Conservation (phyloP, 176 grass and related monocot species). For the Carex parvula region DNA sequence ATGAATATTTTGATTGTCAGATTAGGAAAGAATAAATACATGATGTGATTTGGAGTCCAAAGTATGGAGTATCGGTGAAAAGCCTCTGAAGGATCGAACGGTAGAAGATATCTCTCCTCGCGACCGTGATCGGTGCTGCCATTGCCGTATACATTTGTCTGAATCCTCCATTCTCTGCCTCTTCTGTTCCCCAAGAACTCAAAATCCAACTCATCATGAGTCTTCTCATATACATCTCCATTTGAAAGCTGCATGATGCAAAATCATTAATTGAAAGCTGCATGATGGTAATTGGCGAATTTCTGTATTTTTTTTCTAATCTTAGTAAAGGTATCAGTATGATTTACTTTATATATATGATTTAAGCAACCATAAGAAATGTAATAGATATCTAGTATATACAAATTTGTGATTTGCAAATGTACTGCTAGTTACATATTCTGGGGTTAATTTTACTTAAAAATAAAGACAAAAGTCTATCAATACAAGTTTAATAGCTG, state of each 20-base stretch:
- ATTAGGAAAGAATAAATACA: constrained; percentile 28
- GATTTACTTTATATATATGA: background rate
- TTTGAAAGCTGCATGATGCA: constrained; percentile 58
- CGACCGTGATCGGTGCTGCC: constrained; percentile 75
- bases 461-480: background rate
- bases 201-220: constrained; percentile 87
- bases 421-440: background rate
- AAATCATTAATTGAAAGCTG: background rate
- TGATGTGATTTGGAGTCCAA: constrained; percentile 63
- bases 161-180: constrained; percentile 74
- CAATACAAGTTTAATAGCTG: background rate
- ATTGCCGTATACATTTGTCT: constrained; percentile 92
- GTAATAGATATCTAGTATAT: background rate
- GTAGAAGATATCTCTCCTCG: constrained; percentile 86
- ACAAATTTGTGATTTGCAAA: background rate
- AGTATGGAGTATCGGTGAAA: constrained; percentile 69
- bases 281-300: background rate
- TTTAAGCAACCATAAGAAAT: background rate
- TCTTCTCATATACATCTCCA: constrained; percentile 80
- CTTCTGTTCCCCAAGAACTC: constrained; percentile 83
- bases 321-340: background rate
- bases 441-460: background rate
- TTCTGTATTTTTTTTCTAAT: background rate
- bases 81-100: constrained; percentile 63
- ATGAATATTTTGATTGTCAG: background rate